Conservation (phyloP, 2,329 filamentous ascomycete species). For the Epichloe sylvatica region DNA sequence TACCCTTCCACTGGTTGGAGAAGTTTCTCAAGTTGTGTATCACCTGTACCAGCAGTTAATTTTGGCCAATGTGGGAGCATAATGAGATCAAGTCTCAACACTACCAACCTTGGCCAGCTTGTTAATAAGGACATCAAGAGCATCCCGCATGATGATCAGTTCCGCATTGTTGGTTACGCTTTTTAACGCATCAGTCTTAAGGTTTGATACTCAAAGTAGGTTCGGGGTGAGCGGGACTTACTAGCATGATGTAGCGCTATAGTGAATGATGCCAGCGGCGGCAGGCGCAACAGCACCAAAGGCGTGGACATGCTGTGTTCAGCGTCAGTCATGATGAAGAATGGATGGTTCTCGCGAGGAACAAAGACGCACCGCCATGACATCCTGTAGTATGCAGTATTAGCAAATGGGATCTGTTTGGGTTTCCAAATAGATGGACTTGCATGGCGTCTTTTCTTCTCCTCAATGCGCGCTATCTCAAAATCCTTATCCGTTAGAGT, state of each 20-base stretch:
- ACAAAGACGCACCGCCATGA: conserved; percentile 39
- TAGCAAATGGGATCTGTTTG: conserved; percentile 2
- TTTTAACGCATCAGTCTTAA: too few species aligned
- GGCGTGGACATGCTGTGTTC: conserved; percentile 51
- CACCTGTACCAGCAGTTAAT: conserved; percentile 28
- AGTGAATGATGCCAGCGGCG: conserved; percentile 74
- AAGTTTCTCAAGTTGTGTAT: conserved; percentile 62
- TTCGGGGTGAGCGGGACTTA: too few species aligned
- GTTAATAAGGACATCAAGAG: conserved; percentile 58
- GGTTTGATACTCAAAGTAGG: too few species aligned
- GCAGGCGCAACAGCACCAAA: conserved; percentile 61
- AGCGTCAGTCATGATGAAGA: conserved; percentile 13
- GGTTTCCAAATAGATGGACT: not conserved
- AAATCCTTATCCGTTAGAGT: conserved; percentile 69
- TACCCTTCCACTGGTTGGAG: conserved; percentile 55
- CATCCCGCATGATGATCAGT: conserved; percentile 51
- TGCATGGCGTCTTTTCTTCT: conserved; percentile 52
- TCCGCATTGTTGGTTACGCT: conserved; percentile 61
- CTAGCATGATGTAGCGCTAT: conserved; percentile 27
- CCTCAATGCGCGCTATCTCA: conserved; percentile 58
- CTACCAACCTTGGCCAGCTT: conserved; percentile 57
- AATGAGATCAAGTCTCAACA: too few species aligned
- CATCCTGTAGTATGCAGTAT: conserved; percentile 20
- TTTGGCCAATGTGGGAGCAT: too few species aligned
- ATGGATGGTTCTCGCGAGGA: not conserved